A percentile compares a stretch with the other conserved stretches of the same genome.
Evolutionary conservation across 2,329 filamentous ascomycete genomes (phyloP).

Genomic region (Alternaria viburni): DNA sequence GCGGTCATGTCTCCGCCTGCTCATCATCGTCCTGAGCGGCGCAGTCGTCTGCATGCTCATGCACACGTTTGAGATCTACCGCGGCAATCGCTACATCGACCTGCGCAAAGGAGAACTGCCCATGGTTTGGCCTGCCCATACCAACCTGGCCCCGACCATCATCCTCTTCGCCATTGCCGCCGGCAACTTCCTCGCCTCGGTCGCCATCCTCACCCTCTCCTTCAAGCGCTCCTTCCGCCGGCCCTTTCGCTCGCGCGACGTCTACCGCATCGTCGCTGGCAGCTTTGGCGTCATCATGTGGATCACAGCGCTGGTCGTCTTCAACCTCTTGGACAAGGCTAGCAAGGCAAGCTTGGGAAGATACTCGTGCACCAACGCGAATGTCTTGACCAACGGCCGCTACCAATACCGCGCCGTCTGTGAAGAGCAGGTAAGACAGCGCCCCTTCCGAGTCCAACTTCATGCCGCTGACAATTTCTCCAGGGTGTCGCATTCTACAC

Average conservation of each 20-base stretch:
- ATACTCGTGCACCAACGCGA: conserved; percentile 45
- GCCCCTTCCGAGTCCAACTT: neutral
- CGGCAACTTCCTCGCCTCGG: conserved; percentile 43
- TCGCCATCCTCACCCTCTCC: conserved; percentile 40
- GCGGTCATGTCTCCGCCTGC: conserved; percentile 45
- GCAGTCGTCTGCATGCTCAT: conserved; percentile 44
- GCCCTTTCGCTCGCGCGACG: conserved; percentile 42
- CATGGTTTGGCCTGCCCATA: conserved; percentile 47
- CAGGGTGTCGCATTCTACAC: conserved; percentile 47
- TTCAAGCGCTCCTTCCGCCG: conserved; percentile 43
- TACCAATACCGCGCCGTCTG: conserved; percentile 48
- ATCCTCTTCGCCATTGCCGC: conserved; percentile 43
- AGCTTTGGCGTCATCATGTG: conserved; percentile 45
- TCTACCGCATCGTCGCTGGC: conserved; percentile 44
- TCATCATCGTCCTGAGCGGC: conserved; percentile 47
- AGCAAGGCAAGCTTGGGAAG: conserved; percentile 46
- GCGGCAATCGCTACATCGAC: conserved; percentile 44
- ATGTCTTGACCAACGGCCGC: conserved; percentile 43
- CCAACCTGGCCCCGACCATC: conserved; percentile 45
- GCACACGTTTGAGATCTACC: conserved; percentile 46
- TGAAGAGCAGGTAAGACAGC: conserved; percentile 42
- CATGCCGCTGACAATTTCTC: conserved; percentile 19
- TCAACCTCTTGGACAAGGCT: conserved; percentile 43
- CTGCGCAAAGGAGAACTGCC: conserved; percentile 46
- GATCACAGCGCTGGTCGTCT: conserved; percentile 40